Base-by-base conservation (phyloP, 768 basidiomycete species). In the Mycena capillaripes region DNA sequence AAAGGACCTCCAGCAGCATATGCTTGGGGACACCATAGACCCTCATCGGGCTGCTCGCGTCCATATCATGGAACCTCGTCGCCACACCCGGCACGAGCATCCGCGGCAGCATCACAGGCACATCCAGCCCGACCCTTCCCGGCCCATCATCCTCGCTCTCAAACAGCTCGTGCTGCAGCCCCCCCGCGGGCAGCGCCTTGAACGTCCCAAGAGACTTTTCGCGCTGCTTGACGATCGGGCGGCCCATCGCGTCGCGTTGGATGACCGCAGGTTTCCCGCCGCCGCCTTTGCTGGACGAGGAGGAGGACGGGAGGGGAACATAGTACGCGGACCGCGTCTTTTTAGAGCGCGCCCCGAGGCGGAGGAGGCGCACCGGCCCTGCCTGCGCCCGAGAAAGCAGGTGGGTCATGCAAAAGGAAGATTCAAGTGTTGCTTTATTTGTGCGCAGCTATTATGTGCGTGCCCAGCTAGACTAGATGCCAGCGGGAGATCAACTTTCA, bases 11-110 rank as follows among this genome's bases (percentile, higher is more conserved):
- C 61, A 94, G 82, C 34, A 92, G 82, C 69, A 95, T 76, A 68
- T 88, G 90, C 72, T 88, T 89, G 0, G 95, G 95, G 19, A 95
- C 79, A 50, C 95, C 95, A 78, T 91, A 95, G 64, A 87, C 85
- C 34, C 87, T 84, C n/a, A 91, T 81, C 0, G 90, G 87, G 27
- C 67, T 44, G 29, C 36, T 58, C 4, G 27, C 57, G 30, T 71
- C 63, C 16, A 21, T 32, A 23, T 66, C 40, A 30, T 67, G 36
- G 32, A 74, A 75, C 21, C 44, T 38, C 76, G 85, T 75, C 60
- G 88, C 88, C 1, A 56, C 46, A 1, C 74, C 74, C 12, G 74
- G 74, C 1, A 34, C n/a, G 21, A 75, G 67, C 14, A 30, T 8
- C 11, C 64, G 32, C 2, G 87, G 84, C 56, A 81, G 79, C 71